Evolutionary conservation across 257 asterid species (phyloP).

Genomic region (Solanum commersonii): DNA sequence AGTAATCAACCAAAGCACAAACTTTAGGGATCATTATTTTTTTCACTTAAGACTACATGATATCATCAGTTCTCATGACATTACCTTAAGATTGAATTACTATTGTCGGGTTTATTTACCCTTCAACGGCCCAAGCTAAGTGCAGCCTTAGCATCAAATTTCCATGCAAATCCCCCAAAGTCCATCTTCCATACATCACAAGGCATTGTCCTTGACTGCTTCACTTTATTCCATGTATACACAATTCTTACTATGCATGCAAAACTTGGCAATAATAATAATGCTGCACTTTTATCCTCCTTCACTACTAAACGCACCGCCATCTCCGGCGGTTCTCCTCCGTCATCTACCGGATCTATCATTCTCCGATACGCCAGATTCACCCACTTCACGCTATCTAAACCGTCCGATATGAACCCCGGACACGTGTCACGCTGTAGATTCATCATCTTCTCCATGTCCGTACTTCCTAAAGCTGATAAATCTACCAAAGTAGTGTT

Average conservation of each 20-base stretch:
- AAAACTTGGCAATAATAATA: slow-evolving; percentile 10
- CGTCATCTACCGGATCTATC: slow-evolving; percentile 11
- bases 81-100: neutral
- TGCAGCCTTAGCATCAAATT: slow-evolving; percentile 36
- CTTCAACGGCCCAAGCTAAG: slow-evolving; percentile 27
- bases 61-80: neutral
- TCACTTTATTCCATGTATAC: slow-evolving; percentile 24
- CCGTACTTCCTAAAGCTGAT: slow-evolving; percentile 23
- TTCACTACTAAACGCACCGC: slow-evolving; percentile 26
- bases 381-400: slow-evolving; percentile 30
- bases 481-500: slow-evolving; percentile 4
- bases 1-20: neutral
- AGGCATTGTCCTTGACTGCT: slow-evolving; percentile 28
- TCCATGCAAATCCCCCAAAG: slow-evolving; percentile 48
- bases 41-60: neutral
- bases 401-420: slow-evolving; percentile 28
- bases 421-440: slow-evolving; percentile 35
- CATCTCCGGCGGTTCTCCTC: slow-evolving; percentile 8
- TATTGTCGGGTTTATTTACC: neutral
- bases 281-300: slow-evolving; percentile 5
- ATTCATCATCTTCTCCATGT: slow-evolving; percentile 25
- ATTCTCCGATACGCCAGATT: slow-evolving; percentile 25
- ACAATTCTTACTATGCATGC: slow-evolving; percentile 41
- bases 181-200: slow-evolving; percentile 53
- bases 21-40: neutral